These are phyloP conservation scores for Solioccasus polychromus DNA, from an alignment of 768 basidiomycete genomes.

Conservation along the genomic window DNA sequence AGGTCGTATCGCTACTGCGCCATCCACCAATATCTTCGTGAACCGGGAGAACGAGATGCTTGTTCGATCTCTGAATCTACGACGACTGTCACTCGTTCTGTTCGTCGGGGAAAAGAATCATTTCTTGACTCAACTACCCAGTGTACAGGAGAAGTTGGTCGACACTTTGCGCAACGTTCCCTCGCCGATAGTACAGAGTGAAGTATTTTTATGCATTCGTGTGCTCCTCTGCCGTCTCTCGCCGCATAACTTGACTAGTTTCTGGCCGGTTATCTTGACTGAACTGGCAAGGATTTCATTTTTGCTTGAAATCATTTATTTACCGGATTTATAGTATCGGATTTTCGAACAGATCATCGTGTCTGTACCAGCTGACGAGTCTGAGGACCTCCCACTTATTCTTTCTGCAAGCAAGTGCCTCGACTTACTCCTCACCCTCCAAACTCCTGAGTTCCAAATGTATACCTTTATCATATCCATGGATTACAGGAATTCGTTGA, in stretches of 20 bases:
- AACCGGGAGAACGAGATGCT: slow-evolving; percentile 94
- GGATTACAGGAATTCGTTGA: slow-evolving; percentile 3
- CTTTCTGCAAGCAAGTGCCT: slow-evolving; percentile 92
- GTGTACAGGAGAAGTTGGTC: slow-evolving; percentile 95
- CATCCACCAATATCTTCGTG: slow-evolving; percentile 95
- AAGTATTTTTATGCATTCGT: slow-evolving; percentile 92
- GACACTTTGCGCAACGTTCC: slow-evolving; percentile 82
- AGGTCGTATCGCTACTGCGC: slow-evolving; percentile 78
- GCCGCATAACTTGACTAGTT: slow-evolving; percentile 86
- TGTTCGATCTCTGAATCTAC: slow-evolving; percentile 78
- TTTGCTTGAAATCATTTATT: neutral
- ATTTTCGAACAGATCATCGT: slow-evolving; percentile 82
- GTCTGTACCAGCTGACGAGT: slow-evolving; percentile 70
- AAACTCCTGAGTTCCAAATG: slow-evolving; percentile 99
- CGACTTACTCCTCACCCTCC: slow-evolving; percentile 87
- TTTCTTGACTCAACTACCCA: slow-evolving; percentile 84
- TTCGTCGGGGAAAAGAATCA: slow-evolving; percentile 88
- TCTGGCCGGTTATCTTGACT: slow-evolving; percentile 94
- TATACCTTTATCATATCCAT: slow-evolving; percentile 31
- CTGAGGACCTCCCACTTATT: slow-evolving; percentile 79
- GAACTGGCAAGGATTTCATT: slow-evolving; percentile 63
- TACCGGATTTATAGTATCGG: slow-evolving; percentile 60
- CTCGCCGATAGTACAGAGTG: slow-evolving; percentile 84
- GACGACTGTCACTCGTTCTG: slow-evolving; percentile 84
- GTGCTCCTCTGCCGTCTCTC: slow-evolving; percentile 89